A percentile compares a stretch with the other conserved stretches of the same genome.
phyloP scores from a whole-genome alignment of 2,329 filamentous ascomycete species.

The Colletotrichum plurivorum region DNA sequence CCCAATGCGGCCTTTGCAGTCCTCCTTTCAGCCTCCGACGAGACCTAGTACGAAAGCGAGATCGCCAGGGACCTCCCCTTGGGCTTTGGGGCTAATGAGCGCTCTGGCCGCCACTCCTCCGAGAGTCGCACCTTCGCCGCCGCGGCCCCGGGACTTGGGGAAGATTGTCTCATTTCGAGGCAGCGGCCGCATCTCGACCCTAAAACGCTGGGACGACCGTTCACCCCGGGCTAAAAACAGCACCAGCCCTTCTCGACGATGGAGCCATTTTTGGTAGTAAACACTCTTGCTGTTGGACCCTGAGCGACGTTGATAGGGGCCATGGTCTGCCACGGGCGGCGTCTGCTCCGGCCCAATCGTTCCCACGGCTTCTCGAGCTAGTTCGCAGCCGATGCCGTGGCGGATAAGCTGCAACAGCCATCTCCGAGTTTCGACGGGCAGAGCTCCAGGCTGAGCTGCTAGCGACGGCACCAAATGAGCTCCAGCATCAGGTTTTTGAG shows the following conservation, averaged over 20 bases:
- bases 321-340: constrained; percentile 10
- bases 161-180: constrained; percentile 26
- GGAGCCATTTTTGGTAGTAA: not conserved
- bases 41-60: not conserved
- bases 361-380: not conserved
- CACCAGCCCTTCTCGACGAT: not conserved
- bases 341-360: constrained; percentile 6
- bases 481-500: not conserved
- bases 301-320: constrained; percentile 15
- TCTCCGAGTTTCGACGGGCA: not conserved
- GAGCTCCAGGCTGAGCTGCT: not conserved
- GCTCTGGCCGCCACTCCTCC: constrained; percentile 26
- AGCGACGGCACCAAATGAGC: not conserved
- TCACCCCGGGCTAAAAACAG: constrained; percentile 8
- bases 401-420: not conserved
- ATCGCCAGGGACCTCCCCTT: constrained; percentile 15
- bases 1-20: not conserved
- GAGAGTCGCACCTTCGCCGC: constrained; percentile 12
- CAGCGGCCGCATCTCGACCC: constrained; percentile 23
- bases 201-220: constrained; percentile 14
- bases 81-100: constrained; percentile 4
- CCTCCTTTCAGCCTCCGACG: not conserved
- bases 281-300: constrained; percentile 2
- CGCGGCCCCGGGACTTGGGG: not conserved
- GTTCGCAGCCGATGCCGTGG: not conserved